Percentiles rank a stretch among this genome's conserved stretches.
Conservation (phyloP, 2,329 filamentous ascomycete genomes). For the Colletotrichum endophyticum region DNA sequence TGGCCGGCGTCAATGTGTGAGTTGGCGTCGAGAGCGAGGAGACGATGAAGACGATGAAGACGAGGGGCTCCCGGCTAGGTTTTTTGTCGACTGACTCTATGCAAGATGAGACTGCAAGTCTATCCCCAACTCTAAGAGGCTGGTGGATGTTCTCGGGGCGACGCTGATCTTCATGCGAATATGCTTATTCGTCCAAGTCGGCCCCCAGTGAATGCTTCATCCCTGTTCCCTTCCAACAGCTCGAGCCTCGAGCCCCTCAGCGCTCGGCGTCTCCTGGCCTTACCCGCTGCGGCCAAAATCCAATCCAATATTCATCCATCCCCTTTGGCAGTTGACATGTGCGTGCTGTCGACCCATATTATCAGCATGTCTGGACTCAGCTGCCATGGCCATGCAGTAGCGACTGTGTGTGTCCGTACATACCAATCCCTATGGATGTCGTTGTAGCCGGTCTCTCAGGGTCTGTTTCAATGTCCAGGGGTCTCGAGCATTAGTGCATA, state of each 20-base stretch:
- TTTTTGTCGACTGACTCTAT: neutral
- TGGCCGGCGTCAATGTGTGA: neutral
- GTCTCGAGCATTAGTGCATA: neutral
- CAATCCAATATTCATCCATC: neutral
- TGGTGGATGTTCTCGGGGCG: neutral
- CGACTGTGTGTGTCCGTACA: neutral
- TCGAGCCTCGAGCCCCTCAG: neutral
- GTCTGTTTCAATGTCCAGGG: neutral
- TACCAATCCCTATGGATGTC: neutral
- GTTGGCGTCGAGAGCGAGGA: neutral
- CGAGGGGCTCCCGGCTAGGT: neutral
- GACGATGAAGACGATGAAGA: neutral
- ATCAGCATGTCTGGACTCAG: neutral
- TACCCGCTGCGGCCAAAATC: neutral
- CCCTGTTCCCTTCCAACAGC: neutral
- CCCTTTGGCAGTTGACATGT: neutral
- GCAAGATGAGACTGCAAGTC: neutral
- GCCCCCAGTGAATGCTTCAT: neutral
- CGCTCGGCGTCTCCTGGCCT: neutral
- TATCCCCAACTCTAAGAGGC: neutral
- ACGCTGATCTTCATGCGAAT: neutral
- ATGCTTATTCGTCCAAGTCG: conserved; percentile 4
- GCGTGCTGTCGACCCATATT: neutral
- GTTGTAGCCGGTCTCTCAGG: neutral
- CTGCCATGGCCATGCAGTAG: neutral